Conservation (phyloP, 2,329 filamentous ascomycete genomes). For the Didymella segeticola region DNA sequence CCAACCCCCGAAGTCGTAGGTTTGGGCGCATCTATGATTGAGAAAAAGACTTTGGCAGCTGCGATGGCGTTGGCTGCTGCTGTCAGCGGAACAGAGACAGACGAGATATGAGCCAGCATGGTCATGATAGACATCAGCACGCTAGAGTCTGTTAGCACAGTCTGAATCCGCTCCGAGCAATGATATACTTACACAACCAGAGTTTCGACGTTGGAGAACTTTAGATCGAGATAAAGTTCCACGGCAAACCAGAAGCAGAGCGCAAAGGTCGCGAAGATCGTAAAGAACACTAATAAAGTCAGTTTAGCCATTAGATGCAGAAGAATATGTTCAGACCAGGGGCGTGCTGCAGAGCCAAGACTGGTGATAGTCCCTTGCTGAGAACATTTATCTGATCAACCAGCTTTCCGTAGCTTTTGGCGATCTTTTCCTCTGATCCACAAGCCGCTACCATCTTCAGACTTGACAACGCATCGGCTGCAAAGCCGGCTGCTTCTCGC, state of each 20-base stretch:
- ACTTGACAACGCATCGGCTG: conserved; percentile 26
- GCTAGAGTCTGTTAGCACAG: conserved; percentile 11
- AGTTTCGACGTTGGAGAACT: conserved; percentile 25
- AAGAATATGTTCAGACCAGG: conserved; percentile 20
- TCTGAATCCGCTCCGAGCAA: not conserved
- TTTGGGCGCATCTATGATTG: conserved; percentile 33
- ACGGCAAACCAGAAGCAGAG: conserved; percentile 39
- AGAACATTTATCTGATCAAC: conserved; percentile 12
- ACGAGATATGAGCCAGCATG: conserved; percentile 25
- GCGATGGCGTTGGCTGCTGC: conserved; percentile 24
- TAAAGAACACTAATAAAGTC: conserved; percentile 28
- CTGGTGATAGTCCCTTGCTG: conserved; percentile 23
- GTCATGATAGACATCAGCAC: conserved; percentile 35
- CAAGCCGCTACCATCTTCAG: conserved; percentile 36
- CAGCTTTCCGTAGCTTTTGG: conserved; percentile 18
- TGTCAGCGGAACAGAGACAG: conserved; percentile 29
- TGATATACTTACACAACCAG: conserved; percentile 25
- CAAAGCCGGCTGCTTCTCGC: conserved; percentile 26
- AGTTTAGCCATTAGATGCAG: not conserved
- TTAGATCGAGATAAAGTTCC: conserved; percentile 21
- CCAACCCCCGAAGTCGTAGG: conserved; percentile 20
- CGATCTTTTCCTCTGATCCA: conserved; percentile 31
- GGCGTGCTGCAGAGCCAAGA: conserved; percentile 30
- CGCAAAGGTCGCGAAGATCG: conserved; percentile 34
- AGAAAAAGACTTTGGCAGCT: conserved; percentile 32